Evolutionary conservation across 345 rosid species (phyloP).

Genomic region (Schrenkiella parvula): DNA sequence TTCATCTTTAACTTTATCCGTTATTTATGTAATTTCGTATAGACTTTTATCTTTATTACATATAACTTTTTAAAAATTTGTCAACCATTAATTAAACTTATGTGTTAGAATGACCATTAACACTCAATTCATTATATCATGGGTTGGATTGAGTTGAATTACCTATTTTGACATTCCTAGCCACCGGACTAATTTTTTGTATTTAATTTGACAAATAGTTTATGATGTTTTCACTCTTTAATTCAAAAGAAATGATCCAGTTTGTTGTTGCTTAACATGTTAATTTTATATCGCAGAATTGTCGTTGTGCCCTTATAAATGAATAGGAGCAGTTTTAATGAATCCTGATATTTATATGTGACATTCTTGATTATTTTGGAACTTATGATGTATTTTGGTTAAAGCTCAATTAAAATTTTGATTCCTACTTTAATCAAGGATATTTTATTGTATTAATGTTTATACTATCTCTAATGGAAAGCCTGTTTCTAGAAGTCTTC

Average conservation of each 20-base stretch:
- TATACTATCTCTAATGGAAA: not conserved
- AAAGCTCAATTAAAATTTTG: not conserved
- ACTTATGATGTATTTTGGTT: not conserved
- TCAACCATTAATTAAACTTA: not conserved
- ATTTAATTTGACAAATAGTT: no score
- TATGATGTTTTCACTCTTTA: not conserved
- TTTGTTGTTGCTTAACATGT: not conserved
- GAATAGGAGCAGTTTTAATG: not conserved
- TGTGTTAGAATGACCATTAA: not conserved
- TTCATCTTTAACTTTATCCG: no score
- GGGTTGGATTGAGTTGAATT: not conserved
- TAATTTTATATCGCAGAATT: not conserved
- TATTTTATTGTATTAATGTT: not conserved
- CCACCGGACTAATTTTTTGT: no score
- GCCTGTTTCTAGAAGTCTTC: not conserved
- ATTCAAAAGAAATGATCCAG: not conserved
- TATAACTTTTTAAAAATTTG: no score
- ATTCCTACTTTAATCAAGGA: not conserved
- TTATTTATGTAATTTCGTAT: not conserved
- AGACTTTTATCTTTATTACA: not conserved
- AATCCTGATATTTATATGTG: not conserved
- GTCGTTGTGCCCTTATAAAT: not conserved
- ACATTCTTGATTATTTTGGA: not conserved
- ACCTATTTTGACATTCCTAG: not conserved
- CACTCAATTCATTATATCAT: not conserved